Evolutionary conservation across 257 asterid species (phyloP).

Genomic region (Rubia yunnanensis): DNA sequence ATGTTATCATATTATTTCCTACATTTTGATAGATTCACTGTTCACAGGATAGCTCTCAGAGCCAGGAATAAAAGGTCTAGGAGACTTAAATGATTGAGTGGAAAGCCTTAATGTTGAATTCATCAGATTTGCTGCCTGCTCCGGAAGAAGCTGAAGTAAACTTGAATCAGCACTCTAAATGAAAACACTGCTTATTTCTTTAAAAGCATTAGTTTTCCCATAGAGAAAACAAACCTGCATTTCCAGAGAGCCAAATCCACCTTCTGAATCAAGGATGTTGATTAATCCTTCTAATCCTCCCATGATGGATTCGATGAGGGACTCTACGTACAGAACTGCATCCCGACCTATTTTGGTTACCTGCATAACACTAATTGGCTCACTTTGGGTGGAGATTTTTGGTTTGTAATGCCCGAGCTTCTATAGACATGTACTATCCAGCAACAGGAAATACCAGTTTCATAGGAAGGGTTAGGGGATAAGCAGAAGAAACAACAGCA

Average conservation of each 20-base stretch:
- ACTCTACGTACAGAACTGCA: constrained; percentile 90
- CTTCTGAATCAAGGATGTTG: constrained; percentile 97
- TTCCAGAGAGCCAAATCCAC: constrained; percentile 98
- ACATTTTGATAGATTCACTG: constrained; percentile 85
- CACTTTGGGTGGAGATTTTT: neutral
- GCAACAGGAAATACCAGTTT: neutral
- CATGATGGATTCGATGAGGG: constrained; percentile 96
- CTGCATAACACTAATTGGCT: constrained; percentile 31
- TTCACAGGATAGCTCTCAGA: constrained; percentile 91
- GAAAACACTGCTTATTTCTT: constrained; percentile 13
- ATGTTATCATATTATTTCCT: constrained; percentile 15
- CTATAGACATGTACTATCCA: neutral
- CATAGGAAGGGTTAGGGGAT: too few relatives aligned
- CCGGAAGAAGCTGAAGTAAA: constrained; percentile 83
- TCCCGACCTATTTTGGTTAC: constrained; percentile 94
- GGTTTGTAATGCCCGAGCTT: neutral
- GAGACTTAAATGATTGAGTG: constrained; percentile 65
- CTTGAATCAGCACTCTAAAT: constrained; percentile 23
- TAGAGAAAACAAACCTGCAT: constrained; percentile 64
- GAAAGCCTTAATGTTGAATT: constrained; percentile 82
- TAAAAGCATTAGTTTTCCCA: constrained; percentile 15
- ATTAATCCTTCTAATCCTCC: constrained; percentile 97
- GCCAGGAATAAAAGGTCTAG: constrained; percentile 79
- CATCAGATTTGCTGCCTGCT: constrained; percentile 98
- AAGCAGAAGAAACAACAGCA: too few relatives aligned